Percentiles rank a stretch among this genome's conserved stretches.
These are phyloP conservation scores for Phyllostachys edulis DNA, from an alignment of 176 grass and related monocot species.

Conservation along the genomic window DNA sequence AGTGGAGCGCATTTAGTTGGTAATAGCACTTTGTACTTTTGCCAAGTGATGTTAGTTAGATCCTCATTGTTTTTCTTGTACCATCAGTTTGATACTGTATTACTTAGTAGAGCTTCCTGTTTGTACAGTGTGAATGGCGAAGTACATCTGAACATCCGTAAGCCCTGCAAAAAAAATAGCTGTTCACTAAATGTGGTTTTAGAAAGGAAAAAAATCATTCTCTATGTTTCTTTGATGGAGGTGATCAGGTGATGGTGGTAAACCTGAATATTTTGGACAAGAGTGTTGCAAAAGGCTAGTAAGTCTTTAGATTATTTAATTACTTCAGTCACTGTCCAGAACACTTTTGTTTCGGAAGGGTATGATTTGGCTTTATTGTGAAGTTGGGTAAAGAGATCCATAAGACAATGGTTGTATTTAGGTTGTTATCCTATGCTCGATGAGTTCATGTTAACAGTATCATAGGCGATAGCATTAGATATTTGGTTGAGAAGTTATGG, in stretches of 20 bases:
- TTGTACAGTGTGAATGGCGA: neutral
- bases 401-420: neutral
- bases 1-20: constrained; percentile 12
- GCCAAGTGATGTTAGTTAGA: constrained; percentile 6
- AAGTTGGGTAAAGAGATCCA: constrained; percentile 24
- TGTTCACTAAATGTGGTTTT: neutral
- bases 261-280: constrained; percentile 9
- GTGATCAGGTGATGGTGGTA: neutral
- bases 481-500: constrained; percentile 22
- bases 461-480: constrained; percentile 16
- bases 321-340: constrained; percentile 10
- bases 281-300: neutral
- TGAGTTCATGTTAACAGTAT: constrained; percentile 4
- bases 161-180: neutral
- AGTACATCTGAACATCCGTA: neutral
- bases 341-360: neutral
- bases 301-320: neutral
- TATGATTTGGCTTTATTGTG: constrained; percentile 35
- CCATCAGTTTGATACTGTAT: neutral
- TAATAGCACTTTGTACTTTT: constrained; percentile 1
- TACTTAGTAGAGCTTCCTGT: neutral
- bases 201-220: neutral
- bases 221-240: neutral
- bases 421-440: constrained; percentile 26
- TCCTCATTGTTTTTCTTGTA: neutral